These are phyloP conservation scores for Clarireedia homoeocarpa DNA, from an alignment of 2,329 filamentous ascomycete genomes.

Conservation along the genomic window DNA sequence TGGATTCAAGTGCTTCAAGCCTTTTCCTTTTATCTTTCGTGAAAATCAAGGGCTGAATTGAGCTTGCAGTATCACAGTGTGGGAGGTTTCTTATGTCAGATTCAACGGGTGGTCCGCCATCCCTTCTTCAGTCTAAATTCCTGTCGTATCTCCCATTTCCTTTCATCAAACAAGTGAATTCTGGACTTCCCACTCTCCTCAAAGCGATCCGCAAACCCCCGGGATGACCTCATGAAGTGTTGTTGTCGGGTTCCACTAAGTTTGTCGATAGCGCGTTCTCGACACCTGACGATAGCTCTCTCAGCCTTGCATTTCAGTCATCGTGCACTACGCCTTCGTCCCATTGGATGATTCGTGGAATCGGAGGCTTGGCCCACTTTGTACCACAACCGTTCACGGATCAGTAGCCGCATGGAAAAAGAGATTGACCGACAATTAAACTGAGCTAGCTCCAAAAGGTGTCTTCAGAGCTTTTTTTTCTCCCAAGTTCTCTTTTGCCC, in stretches of 20 bases:
- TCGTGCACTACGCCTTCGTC: background rate
- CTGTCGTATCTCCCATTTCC: background rate
- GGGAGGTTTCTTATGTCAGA: slow-evolving; percentile 1
- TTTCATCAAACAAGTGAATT: background rate
- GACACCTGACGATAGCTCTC: background rate
- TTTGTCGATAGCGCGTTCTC: background rate
- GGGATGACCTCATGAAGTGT: background rate
- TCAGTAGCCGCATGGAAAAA: slow-evolving; percentile 1
- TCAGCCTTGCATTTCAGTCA: slow-evolving; percentile 9
- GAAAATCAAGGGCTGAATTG: background rate
- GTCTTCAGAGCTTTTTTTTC: slow-evolving; percentile 7
- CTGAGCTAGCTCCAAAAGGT: slow-evolving; percentile 3
- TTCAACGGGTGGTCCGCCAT: background rate
- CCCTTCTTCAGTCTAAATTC: background rate
- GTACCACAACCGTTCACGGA: background rate
- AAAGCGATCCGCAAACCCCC: background rate
- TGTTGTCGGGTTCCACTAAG: background rate
- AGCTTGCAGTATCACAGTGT: background rate
- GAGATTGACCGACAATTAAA: slow-evolving; percentile 4
- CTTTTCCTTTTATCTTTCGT: too few relatives aligned
- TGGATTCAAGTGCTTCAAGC: background rate
- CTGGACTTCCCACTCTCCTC: background rate
- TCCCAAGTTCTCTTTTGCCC: slow-evolving; percentile 5
- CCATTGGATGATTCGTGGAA: background rate
- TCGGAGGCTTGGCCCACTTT: slow-evolving; percentile 1